Percentiles rank a stretch among this genome's conserved stretches.
Evolutionary conservation across 2,329 filamentous ascomycete genomes (phyloP).

Genomic region (Gnomoniopsis sp.): DNA sequence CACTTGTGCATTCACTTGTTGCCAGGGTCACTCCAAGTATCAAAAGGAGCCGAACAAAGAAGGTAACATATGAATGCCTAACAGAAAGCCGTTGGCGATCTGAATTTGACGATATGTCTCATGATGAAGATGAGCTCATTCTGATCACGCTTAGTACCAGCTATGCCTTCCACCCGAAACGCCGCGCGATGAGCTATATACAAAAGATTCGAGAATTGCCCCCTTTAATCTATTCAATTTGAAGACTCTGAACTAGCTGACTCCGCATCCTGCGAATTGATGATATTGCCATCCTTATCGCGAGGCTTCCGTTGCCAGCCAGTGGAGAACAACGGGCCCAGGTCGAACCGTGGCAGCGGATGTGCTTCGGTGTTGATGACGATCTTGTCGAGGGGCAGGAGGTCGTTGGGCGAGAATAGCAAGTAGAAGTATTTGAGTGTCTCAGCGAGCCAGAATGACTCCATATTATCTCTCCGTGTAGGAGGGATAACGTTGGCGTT

Average conservation of each 20-base stretch:
- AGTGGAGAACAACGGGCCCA: slow-evolving; percentile 72
- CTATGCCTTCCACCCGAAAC: not conserved
- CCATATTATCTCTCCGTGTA: slow-evolving; percentile 81
- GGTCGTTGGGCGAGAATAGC: slow-evolving; percentile 78
- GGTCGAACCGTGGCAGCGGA: slow-evolving; percentile 80
- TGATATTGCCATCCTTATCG: slow-evolving; percentile 40
- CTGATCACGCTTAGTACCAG: not conserved
- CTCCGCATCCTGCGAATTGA: slow-evolving; percentile 12
- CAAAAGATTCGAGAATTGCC: not conserved
- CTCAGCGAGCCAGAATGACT: slow-evolving; percentile 98
- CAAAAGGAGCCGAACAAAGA: no score
- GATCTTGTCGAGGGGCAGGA: slow-evolving; percentile 80
- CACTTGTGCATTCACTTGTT: no score
- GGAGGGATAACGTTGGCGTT: slow-evolving; percentile 74
- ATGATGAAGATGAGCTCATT: not conserved
- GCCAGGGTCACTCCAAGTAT: no score
- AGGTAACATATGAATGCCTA: no score
- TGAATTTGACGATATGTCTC: not conserved
- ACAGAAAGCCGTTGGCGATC: not conserved
- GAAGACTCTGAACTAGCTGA: not conserved
- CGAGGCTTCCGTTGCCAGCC: slow-evolving; percentile 74
- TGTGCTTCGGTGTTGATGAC: slow-evolving; percentile 98
- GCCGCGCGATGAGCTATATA: not conserved
- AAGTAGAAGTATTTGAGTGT: slow-evolving; percentile 98
- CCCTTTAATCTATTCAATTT: not conserved